Conservation (phyloP, 345 rosid genomes). For the Linum trigynum region DNA sequence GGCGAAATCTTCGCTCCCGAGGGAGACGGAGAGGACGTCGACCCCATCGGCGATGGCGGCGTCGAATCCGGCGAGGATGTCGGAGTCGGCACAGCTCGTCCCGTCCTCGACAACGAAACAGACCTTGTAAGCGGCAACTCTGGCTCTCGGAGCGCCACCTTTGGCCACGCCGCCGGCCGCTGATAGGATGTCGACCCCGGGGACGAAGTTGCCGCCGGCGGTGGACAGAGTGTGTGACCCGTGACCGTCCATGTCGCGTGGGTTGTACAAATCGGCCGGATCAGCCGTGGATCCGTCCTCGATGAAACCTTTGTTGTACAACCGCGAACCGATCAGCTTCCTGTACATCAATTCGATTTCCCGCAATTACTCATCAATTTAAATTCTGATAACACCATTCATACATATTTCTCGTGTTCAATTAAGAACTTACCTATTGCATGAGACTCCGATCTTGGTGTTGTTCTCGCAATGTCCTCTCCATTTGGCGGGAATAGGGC, state of each 20-base stretch:
- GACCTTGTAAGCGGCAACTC: conserved; percentile 82
- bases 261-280: conserved; percentile 35
- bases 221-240: conserved; percentile 89
- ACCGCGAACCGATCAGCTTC: conserved; percentile 68
- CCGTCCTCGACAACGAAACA: conserved; percentile 49
- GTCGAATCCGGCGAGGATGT: conserved; percentile 64
- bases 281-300: conserved; percentile 26
- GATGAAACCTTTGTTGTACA: conserved; percentile 39
- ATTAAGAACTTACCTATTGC: conserved; percentile 46
- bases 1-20: conserved; percentile 34
- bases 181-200: conserved; percentile 40
- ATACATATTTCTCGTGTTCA: too few relatives aligned
- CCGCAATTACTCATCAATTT: too few relatives aligned
- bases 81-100: conserved; percentile 56
- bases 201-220: conserved; percentile 56
- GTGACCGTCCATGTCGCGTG: conserved; percentile 75
- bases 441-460: conserved; percentile 37
- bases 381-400: too few relatives aligned
- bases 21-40: conserved; percentile 63
- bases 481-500: conserved; percentile 72
- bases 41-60: conserved; percentile 68
- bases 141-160: conserved; percentile 77
- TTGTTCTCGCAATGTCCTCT: conserved; percentile 66
- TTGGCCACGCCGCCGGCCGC: conserved; percentile 56
- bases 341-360: conserved; percentile 18